Evolutionary conservation across 441 rosid species (phyloP), one percentile per base, ranked within the genome.

Genomic region (Brassica balearica): DNA sequence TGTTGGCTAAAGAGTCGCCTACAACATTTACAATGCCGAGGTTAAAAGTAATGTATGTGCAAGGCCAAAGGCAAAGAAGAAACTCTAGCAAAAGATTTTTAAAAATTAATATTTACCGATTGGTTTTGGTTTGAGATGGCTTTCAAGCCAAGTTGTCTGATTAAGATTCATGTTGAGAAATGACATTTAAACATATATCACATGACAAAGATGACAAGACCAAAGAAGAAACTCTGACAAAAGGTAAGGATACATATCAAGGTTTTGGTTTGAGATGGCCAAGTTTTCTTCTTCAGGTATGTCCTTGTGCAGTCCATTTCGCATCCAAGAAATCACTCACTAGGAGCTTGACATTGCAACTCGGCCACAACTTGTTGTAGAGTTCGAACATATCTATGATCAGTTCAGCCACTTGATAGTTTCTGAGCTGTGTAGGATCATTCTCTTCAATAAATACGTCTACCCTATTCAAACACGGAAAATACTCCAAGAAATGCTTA

Each of bases 401-500:
- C 19, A 4, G 23, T 0, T 25, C 6, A 8, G 43, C 27, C 23
- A 68, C 6, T 25, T n/a, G 22, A 9, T 1, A 0, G 72, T 68
- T 15, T 27, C 22, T n/a, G 41, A 68, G 61, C 41, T 48, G 23
- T 51, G 60, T 68, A 25, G 38, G 61, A 25, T 41, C 71, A 71
- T 58, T 6, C 3, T 59, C 65, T 34, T 58, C 12, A 58, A 55
- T 3, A 22, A 11, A 58, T 19, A 71, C 27, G 4, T 20, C 55
- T 12, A 71, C 5, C 55, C 25, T 12, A 55, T 58, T 38, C 34
- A 71, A 71, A 71, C 74, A 34, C 32, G 65, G 65, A n/a, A 71
- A 58, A 58, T 58, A 71, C 8, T 71, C 65, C 74, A 71, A 34
- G 65, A 71, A 71, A 71, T 71, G 74, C 20, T 59, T 58, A n/a